Evolutionary conservation across 306 rosid genomes (phyloP), one percentile per base, ranked within the genome.

Genomic region (Argentina anserina): DNA sequence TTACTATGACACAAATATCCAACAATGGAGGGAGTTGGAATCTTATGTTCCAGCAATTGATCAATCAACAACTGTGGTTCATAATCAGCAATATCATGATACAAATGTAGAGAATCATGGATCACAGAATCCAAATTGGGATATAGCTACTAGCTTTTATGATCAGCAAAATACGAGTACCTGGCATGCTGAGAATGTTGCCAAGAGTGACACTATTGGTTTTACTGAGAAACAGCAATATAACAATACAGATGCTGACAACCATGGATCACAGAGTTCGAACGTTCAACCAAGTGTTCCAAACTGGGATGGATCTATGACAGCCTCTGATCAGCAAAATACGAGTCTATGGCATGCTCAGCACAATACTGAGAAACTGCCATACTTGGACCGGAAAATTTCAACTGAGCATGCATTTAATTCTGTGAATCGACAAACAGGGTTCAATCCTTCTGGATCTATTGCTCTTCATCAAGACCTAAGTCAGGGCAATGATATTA

Each of bases 1-100:
- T 91, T 90, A 90, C 72, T 90, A 79, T 71, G 93, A 88, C 71
- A 90, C 87, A 13, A 78, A 74, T 69, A 75, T 76, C 75, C 88
- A 80, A 76, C 87, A 86, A 77, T 90, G 96, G 96, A 80, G 78
- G 28, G 49, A 73, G n/a, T 80, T 90, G 81, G 96, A 84, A 26
- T 72, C 88, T 34, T 84, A 84, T 43, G 67, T 42, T 78, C 62
- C 82, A 23, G 73, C 85, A 13, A 37, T 70, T 67, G 58, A 60
- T 70, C 88, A 84, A 29, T 62, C 82, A 37, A 60, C 75, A 21
- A 78, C 55, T 70, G 83, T 78, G 58, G 83, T 79, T 34, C 76
- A 60, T 66, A 81, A 81, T 73, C 79, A 41, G 40, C 76, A 81
- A 45, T 26, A 40, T 69, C 39, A 39, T 40, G 41, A 49, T 52